These are phyloP conservation scores for Fallopia convolvulus DNA, from an alignment of 148 eudicot genomes.

Conservation along the genomic window DNA sequence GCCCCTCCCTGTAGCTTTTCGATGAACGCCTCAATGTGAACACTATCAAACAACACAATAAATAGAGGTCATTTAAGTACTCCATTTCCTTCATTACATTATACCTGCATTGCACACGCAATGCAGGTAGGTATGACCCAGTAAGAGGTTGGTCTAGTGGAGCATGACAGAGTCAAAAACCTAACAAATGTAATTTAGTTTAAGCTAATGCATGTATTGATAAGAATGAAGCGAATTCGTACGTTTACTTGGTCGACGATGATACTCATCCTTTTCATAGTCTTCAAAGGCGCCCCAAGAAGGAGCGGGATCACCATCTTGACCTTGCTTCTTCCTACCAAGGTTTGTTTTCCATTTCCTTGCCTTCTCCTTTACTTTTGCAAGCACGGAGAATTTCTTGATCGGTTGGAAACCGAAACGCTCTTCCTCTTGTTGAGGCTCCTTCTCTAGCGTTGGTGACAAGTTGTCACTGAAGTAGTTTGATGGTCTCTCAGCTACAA, in stretches of 20 bases:
- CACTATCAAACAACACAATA: slow-evolving; percentile 32
- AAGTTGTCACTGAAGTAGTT: slow-evolving; percentile 22
- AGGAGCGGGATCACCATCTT: slow-evolving; percentile 27
- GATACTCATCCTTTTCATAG: slow-evolving; percentile 32
- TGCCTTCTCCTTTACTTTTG: slow-evolving; percentile 70
- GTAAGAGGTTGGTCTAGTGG: too few relatives aligned
- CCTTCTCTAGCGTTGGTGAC: slow-evolving; percentile 25
- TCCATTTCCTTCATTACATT: too few relatives aligned
- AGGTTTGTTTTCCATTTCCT: slow-evolving; percentile 42
- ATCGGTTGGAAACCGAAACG: slow-evolving; percentile 16
- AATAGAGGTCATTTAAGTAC: neutral
- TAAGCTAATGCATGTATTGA: neutral
- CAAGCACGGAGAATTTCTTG: slow-evolving; percentile 53
- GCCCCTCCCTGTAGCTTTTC: slow-evolving; percentile 17
- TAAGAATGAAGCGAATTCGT: neutral
- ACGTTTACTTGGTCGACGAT: slow-evolving; percentile 32
- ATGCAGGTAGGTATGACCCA: too few relatives aligned
- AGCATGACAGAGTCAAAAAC: too few relatives aligned
- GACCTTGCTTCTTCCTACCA: slow-evolving; percentile 31
- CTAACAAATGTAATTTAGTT: too few relatives aligned
- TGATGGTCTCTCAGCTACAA: slow-evolving; percentile 32
- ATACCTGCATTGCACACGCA: too few relatives aligned
- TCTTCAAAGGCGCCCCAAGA: slow-evolving; percentile 41
- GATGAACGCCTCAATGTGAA: slow-evolving; percentile 53
- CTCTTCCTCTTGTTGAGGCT: slow-evolving; percentile 45